Evolutionary conservation across 2,329 filamentous ascomycete species (phyloP), one percentile per base, ranked within the genome.

Genomic region (Diplocarpon mali): DNA sequence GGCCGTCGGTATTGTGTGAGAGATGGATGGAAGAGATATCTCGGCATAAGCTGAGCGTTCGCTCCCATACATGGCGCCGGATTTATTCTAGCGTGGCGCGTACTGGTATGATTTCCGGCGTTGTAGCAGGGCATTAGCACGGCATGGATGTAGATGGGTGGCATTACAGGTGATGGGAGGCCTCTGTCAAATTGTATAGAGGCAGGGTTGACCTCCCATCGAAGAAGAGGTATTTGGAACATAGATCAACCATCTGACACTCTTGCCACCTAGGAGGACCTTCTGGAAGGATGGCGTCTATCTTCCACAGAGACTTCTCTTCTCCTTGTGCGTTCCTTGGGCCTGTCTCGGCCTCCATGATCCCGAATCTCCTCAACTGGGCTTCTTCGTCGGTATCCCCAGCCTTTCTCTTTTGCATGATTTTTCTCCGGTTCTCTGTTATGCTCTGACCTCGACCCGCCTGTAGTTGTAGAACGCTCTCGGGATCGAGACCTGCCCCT

Each of bases 11-110:
- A 76, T 41, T 76, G 84, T 50, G 66, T 78, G 27, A 72, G 84
- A 51, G 81, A 89, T 57, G 85, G 84, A 2, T 93, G 87, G 87
- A 90, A 86, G 64, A 73, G 79, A 56, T 92, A 89, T 66, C 65
- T 89, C 41, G 73, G 68, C 39, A 63, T 52, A 13, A 56, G 48
- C 41, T 62, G 44, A 57, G 30, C 34, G 20, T n/a, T 16, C 40
- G n/a, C 38, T n/a, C 34, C 11, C 27, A 15, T 48, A 14, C 3
- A 5, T 29, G 27, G 36, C 49, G 35, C 13, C 28, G 43, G n/a
- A 48, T 55, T 54, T 24, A 4, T 24, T 24, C 20, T 4, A 56
- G 56, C 56, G 48, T 45, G 54, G 53, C 53, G 53, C 53, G 56
- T 51, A 44, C 20, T 35, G 45, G 44, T 12, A 38, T 40, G 39